A percentile compares a stretch with the other conserved stretches of the same genome.
Conservation (phyloP, 2,329 filamentous ascomycete genomes). For the Penicillium sp. region DNA sequence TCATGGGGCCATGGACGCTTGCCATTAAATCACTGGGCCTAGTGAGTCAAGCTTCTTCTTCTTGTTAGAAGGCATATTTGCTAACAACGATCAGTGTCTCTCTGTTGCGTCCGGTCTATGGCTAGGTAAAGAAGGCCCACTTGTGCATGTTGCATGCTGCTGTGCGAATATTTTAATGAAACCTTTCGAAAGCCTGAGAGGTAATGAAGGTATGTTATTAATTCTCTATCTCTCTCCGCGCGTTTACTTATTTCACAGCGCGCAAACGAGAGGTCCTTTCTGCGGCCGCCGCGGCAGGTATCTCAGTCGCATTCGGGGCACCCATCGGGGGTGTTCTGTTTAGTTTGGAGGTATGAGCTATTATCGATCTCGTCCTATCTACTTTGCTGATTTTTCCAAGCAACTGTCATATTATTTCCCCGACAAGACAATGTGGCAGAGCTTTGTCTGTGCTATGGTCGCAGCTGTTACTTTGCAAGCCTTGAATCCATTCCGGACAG, state of each 20-base stretch:
- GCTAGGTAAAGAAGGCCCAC: slow-evolving; percentile 91
- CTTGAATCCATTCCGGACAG: slow-evolving; percentile 90
- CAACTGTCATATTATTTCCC: slow-evolving; percentile 97
- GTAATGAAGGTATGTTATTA: slow-evolving; percentile 72
- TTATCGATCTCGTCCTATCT: not conserved
- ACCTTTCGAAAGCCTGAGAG: slow-evolving; percentile 74
- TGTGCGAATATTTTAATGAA: slow-evolving; percentile 95
- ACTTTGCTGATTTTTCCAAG: slow-evolving; percentile 47
- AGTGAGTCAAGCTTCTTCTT: slow-evolving; percentile 50
- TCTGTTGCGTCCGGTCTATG: slow-evolving; percentile 93
- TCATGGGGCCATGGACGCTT: slow-evolving; percentile 85
- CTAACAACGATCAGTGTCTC: slow-evolving; percentile 62
- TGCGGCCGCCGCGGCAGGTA: slow-evolving; percentile 85
- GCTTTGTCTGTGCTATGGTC: slow-evolving; percentile 99
- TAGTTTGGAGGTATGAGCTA: slow-evolving; percentile 70
- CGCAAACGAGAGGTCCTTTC: slow-evolving; percentile 92
- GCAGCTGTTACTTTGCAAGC: slow-evolving; percentile 90
- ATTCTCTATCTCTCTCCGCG: not conserved
- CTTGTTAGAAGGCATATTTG: slow-evolving; percentile 7
- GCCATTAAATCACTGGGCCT: slow-evolving; percentile 85
- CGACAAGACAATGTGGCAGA: slow-evolving; percentile 99
- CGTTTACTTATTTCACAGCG: slow-evolving; percentile 52
- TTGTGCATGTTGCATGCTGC: slow-evolving; percentile 96
- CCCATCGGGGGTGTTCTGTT: slow-evolving; percentile 94
- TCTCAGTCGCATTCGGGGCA: slow-evolving; percentile 90